Evolutionary conservation across 2,329 filamentous ascomycete species (phyloP), one percentile per base, ranked within the genome.

Genomic region (Ceratocystiopsis sp.): DNA sequence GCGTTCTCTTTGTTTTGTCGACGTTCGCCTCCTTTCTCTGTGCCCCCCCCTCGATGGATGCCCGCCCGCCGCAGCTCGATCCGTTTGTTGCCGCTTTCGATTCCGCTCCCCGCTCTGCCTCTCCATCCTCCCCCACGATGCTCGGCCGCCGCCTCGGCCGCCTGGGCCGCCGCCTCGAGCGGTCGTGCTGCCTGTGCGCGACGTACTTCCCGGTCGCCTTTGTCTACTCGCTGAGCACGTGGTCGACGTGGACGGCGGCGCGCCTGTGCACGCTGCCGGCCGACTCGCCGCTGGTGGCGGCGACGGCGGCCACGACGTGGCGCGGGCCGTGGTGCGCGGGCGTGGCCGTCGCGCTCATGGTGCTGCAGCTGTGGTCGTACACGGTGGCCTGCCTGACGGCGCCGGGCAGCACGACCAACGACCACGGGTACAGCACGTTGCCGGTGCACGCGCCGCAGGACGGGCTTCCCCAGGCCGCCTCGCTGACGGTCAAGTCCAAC

Each of bases 321-420:
- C 36, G 42, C 10, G 48, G 49, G 5, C 42, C 46, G 1, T 46
- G 46, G 42, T 39, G 44, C 34, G 83, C 82, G 11, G 56, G 71
- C 36, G 57, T 84, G 42, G 85, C 80, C 39, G 59, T 89, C 48
- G 46, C 72, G 33, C 70, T 96, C 48, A 96, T 87, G 55, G 51
- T 74, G 43, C 67, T 94, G 54, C 75, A 93, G 48, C 89, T 91
- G 60, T 82, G 80, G 71, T 89, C 75, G 54, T 98, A 98, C 64
- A 91, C 84, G 1, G 78, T 80, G 38, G 91, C 91, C 54, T 89
- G 96, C 49, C 95, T 96, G 63, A 94, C 85, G 19, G 75, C 81
- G 50, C 89, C 91, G 7, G 91, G 91, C 38, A 76, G 71, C 55
- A 79, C 75, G 19, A 77, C 71, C 32, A 71, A 69, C 56, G 65